Evolutionary conservation across 1,284 basidiomycete species (phyloP).

Genomic region (Microbotryum scabiosae): DNA sequence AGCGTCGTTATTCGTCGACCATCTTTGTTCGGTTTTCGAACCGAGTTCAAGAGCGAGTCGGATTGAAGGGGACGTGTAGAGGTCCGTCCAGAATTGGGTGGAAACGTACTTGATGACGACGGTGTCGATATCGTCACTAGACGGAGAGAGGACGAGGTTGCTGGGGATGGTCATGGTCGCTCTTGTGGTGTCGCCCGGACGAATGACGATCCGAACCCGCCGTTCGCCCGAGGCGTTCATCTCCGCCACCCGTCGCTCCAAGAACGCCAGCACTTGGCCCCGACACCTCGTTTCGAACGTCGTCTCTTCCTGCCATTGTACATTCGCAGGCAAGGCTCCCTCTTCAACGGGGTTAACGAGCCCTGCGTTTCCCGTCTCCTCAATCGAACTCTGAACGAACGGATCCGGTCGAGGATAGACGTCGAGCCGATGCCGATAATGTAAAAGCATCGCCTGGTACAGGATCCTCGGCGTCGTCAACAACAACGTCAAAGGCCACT

Average conservation of each 20-base stretch:
- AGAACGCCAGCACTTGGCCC: slow-evolving; percentile 40
- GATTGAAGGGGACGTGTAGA: slow-evolving; percentile 48
- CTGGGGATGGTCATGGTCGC: slow-evolving; percentile 32
- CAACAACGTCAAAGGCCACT: slow-evolving; percentile 53
- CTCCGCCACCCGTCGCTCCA: slow-evolving; percentile 40
- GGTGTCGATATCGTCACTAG: slow-evolving; percentile 5
- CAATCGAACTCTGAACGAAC: slow-evolving; percentile 36
- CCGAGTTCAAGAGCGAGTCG: slow-evolving; percentile 44
- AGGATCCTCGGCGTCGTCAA: slow-evolving; percentile 57
- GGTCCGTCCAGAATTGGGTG: slow-evolving; percentile 49
- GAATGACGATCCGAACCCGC: slow-evolving; percentile 42
- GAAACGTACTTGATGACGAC: slow-evolving; percentile 51
- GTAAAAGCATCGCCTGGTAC: slow-evolving; percentile 57
- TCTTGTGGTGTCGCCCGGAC: slow-evolving; percentile 42
- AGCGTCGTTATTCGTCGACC: slow-evolving; percentile 38
- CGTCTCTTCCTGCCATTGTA: slow-evolving; percentile 48
- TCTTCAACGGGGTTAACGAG: slow-evolving; percentile 27
- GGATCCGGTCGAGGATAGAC: slow-evolving; percentile 61
- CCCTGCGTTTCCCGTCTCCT: slow-evolving; percentile 29
- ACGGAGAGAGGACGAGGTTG: not conserved
- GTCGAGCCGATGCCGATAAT: slow-evolving; percentile 55
- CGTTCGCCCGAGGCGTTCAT: slow-evolving; percentile 6
- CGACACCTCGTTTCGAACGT: slow-evolving; percentile 45
- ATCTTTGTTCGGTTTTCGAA: slow-evolving; percentile 32
- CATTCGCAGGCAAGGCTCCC: slow-evolving; percentile 39